Evolutionary conservation across 2,329 filamentous ascomycete species (phyloP), one percentile per base, ranked within the genome.

Genomic region (Nannizziopsis arthrosporioides): DNA sequence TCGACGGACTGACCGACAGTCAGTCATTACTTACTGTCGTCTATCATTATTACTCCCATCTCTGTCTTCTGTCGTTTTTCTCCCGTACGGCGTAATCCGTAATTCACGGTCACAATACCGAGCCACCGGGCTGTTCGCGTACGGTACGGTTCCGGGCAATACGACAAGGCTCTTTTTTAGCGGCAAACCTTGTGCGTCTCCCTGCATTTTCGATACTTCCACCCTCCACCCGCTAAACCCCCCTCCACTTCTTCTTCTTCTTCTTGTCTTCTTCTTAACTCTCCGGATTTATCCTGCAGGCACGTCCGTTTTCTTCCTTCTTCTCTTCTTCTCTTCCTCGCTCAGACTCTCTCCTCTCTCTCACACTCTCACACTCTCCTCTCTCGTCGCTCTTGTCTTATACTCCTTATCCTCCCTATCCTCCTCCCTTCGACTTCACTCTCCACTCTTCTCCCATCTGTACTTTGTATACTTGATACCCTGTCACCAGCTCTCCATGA

Each of bases 291-390:
- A 27, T 9, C 15, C 5, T 31, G 44, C 35, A 31, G 35, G 34
- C 19, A 19, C 39, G 22, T 38, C 42, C 22, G 38, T 32, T 31
- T 40, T 47, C 38, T 31, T 58, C 53, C 47, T 52, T 54, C 41
- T 53, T 53, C 30, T 76, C 70, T 40, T 51, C 34, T 52, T 56
- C 35, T 41, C 55, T 53, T 57, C 63, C 48, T 70, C 69, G 22
- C 72, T 37, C 11, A 44, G 22, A 69, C 38, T 22, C 31, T 48
- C 41, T 40, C 35, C 19, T 32, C 17, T 37, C 27, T 27, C 17
- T 19, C 42, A 22, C 18, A 31, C 32, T 41, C 15, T 27, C 15
- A 12, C 31, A 19, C 15, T n/a, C 15, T 46, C 19, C 45, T 30
- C 38, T 31, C 35, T 42, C 30, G 40, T 15, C 31, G 11, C 22